phyloP scores from a whole-genome alignment of 352 stramenopile species.

The Pythium periplocum region DNA sequence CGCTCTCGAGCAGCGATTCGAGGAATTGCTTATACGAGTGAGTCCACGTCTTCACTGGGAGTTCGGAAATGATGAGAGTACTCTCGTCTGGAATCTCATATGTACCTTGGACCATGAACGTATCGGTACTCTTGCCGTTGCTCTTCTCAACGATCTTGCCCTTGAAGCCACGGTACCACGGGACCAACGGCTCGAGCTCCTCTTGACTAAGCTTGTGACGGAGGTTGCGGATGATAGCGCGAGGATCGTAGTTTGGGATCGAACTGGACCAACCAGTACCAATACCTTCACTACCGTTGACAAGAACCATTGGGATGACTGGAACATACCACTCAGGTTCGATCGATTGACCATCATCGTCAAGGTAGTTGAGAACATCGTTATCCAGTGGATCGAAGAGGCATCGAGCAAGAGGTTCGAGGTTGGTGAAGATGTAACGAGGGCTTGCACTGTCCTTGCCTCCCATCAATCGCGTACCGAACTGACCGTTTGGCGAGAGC shows the following conservation, averaged over 20 bases:
- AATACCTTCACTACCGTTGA: conserved; percentile 97
- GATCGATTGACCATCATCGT: conserved; percentile 91
- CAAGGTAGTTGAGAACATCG: conserved; percentile 85
- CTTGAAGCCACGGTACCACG: conserved; percentile 91
- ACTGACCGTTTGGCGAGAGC: conserved; percentile 94
- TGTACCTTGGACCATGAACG: conserved; percentile 81
- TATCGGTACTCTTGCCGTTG: conserved; percentile 43
- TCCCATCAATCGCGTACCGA: conserved; percentile 95
- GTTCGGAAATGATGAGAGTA: conserved; percentile 94
- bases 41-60: conserved; percentile 96
- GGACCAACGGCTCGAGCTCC: conserved; percentile 54
- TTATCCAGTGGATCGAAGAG: conserved; percentile 91
- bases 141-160: conserved; percentile 84
- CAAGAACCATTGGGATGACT: conserved; percentile 95
- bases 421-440: conserved; percentile 94
- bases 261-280: conserved; percentile 95
- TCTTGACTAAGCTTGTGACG: conserved; percentile 59
- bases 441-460: conserved; percentile 94
- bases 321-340: conserved; percentile 93
- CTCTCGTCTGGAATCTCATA: conserved; percentile 82
- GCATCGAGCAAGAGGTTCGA: conserved; percentile 76
- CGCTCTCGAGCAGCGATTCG: conserved; percentile 83
- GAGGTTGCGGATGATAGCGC: conserved; percentile 84
- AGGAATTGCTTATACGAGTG: conserved; percentile 96
- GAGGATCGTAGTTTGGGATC: conserved; percentile 91